These are phyloP conservation scores for Ganoderma meredithae DNA, from an alignment of 1,284 basidiomycete species.

Conservation along the genomic window DNA sequence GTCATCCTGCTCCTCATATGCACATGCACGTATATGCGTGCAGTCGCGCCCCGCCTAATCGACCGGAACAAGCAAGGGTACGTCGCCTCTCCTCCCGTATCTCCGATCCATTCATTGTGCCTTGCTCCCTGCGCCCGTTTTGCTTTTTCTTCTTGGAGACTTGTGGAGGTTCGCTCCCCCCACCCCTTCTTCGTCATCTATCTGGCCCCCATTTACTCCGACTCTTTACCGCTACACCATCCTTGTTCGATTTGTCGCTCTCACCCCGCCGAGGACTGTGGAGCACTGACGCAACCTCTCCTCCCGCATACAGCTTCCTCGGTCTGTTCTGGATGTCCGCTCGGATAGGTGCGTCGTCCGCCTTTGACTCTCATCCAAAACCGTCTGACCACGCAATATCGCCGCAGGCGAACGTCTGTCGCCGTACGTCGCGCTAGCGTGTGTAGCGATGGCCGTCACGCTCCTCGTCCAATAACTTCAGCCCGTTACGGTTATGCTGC, in stretches of 20 bases:
- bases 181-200: background rate
- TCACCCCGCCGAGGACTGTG: background rate
- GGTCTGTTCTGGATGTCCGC: conserved; percentile 95
- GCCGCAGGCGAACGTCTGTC: conserved; percentile 67
- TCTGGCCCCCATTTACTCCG: background rate
- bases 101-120: background rate
- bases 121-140: background rate
- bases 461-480: conserved; percentile 40
- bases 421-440: conserved; percentile 73
- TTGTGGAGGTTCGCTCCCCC: background rate
- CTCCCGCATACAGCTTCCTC: conserved; percentile 67
- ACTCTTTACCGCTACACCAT: background rate
- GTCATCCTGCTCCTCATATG: conserved; percentile 95
- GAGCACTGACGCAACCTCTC: background rate
- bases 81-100: conserved; percentile 39
- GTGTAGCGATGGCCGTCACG: conserved; percentile 54
- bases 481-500: background rate
- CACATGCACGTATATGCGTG: conserved; percentile 96
- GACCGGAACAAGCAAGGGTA: conserved; percentile 97
- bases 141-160: background rate
- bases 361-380: background rate
- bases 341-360: conserved; percentile 74
- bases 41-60: conserved; percentile 87
- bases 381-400: background rate
- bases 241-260: too few relatives aligned